Base-by-base conservation (phyloP, 192 early-diverging fungal species). In the Coemansia sp. region DNA sequence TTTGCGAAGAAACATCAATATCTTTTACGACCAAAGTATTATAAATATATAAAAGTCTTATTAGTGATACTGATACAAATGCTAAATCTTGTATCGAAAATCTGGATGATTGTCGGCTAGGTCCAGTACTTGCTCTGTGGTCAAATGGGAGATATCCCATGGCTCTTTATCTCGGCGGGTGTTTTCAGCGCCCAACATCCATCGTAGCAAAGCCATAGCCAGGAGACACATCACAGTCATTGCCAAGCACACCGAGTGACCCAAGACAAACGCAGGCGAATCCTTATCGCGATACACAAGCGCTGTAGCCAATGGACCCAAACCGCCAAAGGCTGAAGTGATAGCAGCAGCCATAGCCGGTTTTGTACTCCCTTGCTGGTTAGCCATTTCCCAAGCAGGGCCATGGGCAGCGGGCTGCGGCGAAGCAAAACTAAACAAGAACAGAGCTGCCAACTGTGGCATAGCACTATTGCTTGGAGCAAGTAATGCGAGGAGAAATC, bases 351-450 rank as follows among this genome's bases (percentile, higher is more conserved):
- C 76, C 68, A 84, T 78, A 7, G 76, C 81, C 8, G 76, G 81
- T 62, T 84, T 84, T 9, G 81, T 84, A 29, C 60, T 70, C 0
- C 81, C 76, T 32, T 76, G 76, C 64, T 72, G 67, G 65, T 84
- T 84, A 15, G 76, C 73, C 74, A 78, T 72, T 41, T 61, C 69
- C 81, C 81, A 84, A 2, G 81, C 76, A 6, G 81, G 81, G 0
- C 67, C 74, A 19, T 78, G 81, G 5, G 81, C 81, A 0, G 76
- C 76, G 3, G 76, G 76, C 62, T 75, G 81, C 31, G 81, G 73
- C 48, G 81, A 78, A 6, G 81, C 81, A 78, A 84, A 78, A 48
- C 75, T 78, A 36, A 84, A 84, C 66, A 84, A 14, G 25, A 77
- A 75, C 46, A 84, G 63, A 0, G 76, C 81, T 2, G 27, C 45